Percentiles rank a stretch among this genome's conserved stretches.
Conservation (phyloP, 345 rosid genomes). For the Raphanus raphanistrum region DNA sequence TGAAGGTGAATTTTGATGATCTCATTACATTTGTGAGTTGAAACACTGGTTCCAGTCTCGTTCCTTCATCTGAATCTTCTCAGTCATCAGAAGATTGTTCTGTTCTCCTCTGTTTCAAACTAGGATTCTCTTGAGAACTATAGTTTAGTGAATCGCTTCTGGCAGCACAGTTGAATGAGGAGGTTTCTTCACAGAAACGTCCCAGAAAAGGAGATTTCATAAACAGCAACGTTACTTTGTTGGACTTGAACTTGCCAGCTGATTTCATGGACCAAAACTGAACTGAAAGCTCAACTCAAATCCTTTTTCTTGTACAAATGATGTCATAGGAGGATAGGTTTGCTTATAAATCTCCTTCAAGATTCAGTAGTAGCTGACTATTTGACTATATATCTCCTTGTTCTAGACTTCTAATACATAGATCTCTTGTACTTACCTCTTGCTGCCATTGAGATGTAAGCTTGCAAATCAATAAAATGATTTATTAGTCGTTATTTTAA, state of each 20-base stretch:
- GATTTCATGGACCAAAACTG: conserved; percentile 38
- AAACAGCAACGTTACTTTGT: too few relatives aligned
- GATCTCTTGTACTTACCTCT: conserved; percentile 10
- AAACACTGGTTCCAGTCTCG: too few relatives aligned
- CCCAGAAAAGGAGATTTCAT: too few relatives aligned
- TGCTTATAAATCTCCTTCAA: conserved; percentile 10
- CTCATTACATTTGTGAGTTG: too few relatives aligned
- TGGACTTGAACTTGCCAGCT: neutral
- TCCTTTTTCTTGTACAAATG: conserved; percentile 17
- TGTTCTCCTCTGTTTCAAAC: conserved; percentile 8
- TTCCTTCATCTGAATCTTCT: too few relatives aligned
- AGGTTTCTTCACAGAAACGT: too few relatives aligned
- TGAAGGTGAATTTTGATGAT: too few relatives aligned
- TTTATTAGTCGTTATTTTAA: neutral
- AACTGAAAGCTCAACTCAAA: neutral
- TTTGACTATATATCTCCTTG: neutral
- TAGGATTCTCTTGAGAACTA: conserved; percentile 5
- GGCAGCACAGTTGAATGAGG: too few relatives aligned
- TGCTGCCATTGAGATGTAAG: conserved; percentile 14
- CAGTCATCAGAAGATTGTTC: neutral
- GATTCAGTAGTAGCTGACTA: neutral
- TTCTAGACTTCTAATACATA: conserved; percentile 5
- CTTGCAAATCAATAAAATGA: neutral
- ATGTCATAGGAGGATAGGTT: conserved; percentile 6
- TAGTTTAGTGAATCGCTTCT: too few relatives aligned